Evolutionary conservation across 1,139 yeast genomes (phyloP).

Genomic region (Suhomyces bribrorum): DNA sequence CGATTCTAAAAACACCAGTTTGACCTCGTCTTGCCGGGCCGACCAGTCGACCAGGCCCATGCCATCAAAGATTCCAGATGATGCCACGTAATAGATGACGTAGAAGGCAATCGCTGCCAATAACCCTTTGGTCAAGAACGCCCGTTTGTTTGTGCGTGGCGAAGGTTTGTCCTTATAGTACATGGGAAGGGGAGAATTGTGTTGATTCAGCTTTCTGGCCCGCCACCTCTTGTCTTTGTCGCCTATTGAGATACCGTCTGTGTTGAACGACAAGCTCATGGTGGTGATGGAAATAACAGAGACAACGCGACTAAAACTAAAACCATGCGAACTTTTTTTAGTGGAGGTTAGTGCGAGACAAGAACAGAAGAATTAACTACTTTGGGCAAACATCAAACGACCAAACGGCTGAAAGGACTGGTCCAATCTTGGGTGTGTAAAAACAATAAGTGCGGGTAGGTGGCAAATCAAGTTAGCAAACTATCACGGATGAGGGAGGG

Average conservation of each 20-base stretch:
- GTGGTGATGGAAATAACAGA: conserved; percentile 9
- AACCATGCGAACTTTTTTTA: no score
- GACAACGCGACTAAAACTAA: not conserved
- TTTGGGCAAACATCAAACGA: no score
- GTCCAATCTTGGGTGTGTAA: no score
- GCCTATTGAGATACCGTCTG: conserved; percentile 16
- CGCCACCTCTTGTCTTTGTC: conserved; percentile 17
- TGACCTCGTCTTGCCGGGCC: conserved; percentile 55
- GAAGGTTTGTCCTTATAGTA: conserved; percentile 21
- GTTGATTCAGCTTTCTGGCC: conserved; percentile 13
- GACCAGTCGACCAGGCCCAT: conserved; percentile 31
- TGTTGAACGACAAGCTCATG: conserved; percentile 17
- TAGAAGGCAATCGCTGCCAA: conserved; percentile 42
- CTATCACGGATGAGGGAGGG: no score
- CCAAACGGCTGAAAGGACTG: no score
- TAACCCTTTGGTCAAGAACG: conserved; percentile 48
- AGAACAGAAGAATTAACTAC: no score
- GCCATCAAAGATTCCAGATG: conserved; percentile 7
- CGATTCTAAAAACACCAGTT: conserved; percentile 65
- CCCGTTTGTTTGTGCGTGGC: conserved; percentile 9
- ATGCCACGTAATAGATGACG: conserved; percentile 29
- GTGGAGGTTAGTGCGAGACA: no score
- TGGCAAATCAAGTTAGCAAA: no score
- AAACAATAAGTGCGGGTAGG: no score
- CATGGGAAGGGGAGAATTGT: conserved; percentile 14